Base-by-base conservation (phyloP, 2,329 filamentous ascomycete species). In the Neonectria coccinea region DNA sequence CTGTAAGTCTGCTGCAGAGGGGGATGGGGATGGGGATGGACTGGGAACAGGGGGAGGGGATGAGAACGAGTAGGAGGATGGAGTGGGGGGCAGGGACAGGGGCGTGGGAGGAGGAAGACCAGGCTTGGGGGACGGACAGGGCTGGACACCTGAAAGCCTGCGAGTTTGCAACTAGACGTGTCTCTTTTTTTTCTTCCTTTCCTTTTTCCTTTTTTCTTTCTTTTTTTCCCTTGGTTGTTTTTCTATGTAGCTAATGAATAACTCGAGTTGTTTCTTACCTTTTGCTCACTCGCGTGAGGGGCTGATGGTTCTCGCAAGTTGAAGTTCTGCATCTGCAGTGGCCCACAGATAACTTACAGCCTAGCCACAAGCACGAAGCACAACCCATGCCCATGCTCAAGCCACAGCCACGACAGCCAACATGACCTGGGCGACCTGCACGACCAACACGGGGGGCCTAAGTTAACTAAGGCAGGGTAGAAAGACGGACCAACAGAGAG, bases 281-380 rank as follows among this genome's bases (percentile, higher is more conserved):
- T 22, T 56, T 56, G 29, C 27, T 36, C 50, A 29, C 36, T 14
- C 41, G n/a, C 20, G 25, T 39, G 57, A 33, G 48, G 20, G 39
- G 55, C 16, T 50, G 29, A 8, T 48, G 39, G 31, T 41, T 48
- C 45, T 59, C 64, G 59, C 63, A 57, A 60, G 22, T 25, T 70
- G 67, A 69, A 61, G 62, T 69, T 36, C 33, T 16, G 33, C 36
- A n/a, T 48, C n/a, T 42, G n/a, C 39, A 42, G 16, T 42, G n/a
- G 39, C n/a, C 16, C 39, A 42, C 39, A 20, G n/a, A 42, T 42
- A 20, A 20, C 39, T 39, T 16, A 68, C 67, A 66, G 65, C 70
- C 69, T 53, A 70, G 70, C 73, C 73, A 53, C 58, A 73, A 73
- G 67, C 75, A 69, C 71, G 65, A 73, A 73, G 67, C 75, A 69